These are phyloP conservation scores for Rhizophora apiculata DNA, from an alignment of 345 rosid species.

Conservation along the genomic window DNA sequence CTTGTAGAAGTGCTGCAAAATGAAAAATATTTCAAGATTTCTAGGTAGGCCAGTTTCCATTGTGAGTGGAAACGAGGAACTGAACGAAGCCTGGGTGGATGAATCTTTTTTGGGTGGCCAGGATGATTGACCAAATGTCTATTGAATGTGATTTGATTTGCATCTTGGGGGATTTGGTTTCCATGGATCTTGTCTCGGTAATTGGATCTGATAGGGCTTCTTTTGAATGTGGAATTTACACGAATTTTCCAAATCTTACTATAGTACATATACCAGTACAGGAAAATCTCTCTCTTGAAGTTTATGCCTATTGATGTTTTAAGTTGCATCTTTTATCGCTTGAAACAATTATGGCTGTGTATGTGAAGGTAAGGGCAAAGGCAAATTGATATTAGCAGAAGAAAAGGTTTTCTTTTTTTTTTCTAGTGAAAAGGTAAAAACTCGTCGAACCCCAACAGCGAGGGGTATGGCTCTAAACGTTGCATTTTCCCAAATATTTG, in stretches of 20 bases:
- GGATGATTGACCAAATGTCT: slow-evolving; percentile 19
- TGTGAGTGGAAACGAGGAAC: slow-evolving; percentile 17
- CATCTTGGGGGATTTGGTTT: slow-evolving; percentile 6
- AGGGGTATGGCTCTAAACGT: too few relatives aligned
- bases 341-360: too few relatives aligned
- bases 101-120: slow-evolving; percentile 24
- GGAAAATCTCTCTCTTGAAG: too few relatives aligned
- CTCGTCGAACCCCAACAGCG: too few relatives aligned
- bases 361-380: too few relatives aligned
- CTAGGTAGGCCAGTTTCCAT: slow-evolving; percentile 19
- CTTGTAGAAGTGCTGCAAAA: slow-evolving; percentile 13
- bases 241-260: neutral
- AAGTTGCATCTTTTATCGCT: too few relatives aligned
- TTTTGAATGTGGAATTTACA: neutral
- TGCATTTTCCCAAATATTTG: too few relatives aligned
- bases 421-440: too few relatives aligned
- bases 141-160: slow-evolving; percentile 35
- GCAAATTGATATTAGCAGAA: too few relatives aligned
- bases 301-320: too few relatives aligned
- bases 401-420: too few relatives aligned
- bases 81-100: slow-evolving; percentile 13
- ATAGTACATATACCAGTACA: too few relatives aligned
- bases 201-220: slow-evolving; percentile 1
- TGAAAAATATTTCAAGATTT: slow-evolving; percentile 19
- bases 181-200: slow-evolving; percentile 19